Conservation (phyloP, 768 basidiomycete species). For the Leccinellum rugosiceps region DNA sequence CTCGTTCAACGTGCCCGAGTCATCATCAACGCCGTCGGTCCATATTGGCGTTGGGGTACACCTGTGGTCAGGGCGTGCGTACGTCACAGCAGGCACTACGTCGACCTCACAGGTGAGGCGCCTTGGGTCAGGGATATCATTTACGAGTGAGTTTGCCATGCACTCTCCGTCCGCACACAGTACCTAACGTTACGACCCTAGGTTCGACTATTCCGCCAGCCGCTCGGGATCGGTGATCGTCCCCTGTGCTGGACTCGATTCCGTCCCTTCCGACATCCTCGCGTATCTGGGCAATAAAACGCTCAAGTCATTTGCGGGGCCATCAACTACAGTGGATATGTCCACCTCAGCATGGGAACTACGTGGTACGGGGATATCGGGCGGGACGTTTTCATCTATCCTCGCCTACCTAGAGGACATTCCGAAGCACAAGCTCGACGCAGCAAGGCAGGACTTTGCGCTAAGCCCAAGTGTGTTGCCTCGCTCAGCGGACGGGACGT, state of each 20-base stretch:
- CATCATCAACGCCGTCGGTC: slow-evolving; percentile 76
- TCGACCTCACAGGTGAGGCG: slow-evolving; percentile 78
- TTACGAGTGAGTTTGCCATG: slow-evolving; percentile 40
- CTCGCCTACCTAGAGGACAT: slow-evolving; percentile 32
- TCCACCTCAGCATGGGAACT: slow-evolving; percentile 51
- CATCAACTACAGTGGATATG: slow-evolving; percentile 40
- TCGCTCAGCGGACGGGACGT: neutral
- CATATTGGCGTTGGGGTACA: slow-evolving; percentile 70
- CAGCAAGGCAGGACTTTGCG: slow-evolving; percentile 35
- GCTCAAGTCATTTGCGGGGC: slow-evolving; percentile 47
- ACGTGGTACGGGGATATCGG: slow-evolving; percentile 34
- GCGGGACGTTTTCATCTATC: slow-evolving; percentile 36
- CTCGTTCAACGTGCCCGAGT: slow-evolving; percentile 59
- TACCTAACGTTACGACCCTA: slow-evolving; percentile 29
- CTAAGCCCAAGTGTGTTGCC: slow-evolving; percentile 42
- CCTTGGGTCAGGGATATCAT: slow-evolving; percentile 67
- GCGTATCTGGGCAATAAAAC: slow-evolving; percentile 68
- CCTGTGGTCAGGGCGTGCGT: slow-evolving; percentile 80
- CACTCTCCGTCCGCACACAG: slow-evolving; percentile 2
- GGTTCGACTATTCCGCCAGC: slow-evolving; percentile 69
- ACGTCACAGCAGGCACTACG: slow-evolving; percentile 72
- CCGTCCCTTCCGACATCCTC: slow-evolving; percentile 69
- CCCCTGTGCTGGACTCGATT: slow-evolving; percentile 76
- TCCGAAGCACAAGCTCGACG: slow-evolving; percentile 28
- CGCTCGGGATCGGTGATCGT: slow-evolving; percentile 74